Base-by-base conservation (phyloP, 176 grass and related monocot species). In the Bothriochloa decipiens region DNA sequence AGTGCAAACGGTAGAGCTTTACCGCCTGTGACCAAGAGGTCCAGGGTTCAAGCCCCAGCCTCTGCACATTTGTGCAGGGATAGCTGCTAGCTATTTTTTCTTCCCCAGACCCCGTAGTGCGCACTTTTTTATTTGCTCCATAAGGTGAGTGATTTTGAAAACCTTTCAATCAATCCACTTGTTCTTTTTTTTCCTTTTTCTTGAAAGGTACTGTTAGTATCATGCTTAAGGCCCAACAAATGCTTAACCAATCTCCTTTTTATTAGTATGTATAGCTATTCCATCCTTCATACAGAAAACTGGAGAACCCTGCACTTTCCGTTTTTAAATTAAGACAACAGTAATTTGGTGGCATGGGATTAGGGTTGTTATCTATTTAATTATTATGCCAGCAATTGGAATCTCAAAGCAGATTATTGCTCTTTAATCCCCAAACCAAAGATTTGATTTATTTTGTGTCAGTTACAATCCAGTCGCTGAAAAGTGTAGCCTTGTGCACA, bases 111-210 rank as follows among this genome's bases (percentile, higher is more conserved):
- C n/a, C n/a, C n/a, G n/a, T n/a, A n/a, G n/a, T n/a, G n/a, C n/a
- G n/a, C n/a, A n/a, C n/a, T n/a, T n/a, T n/a, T n/a, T n/a, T 94
- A 94, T 85, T 89, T 97, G 73, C 90, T 97, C 36, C 88, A 97
- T 85, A 85, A 87, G 90, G 94, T 97, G 12, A 28, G 71, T 49
- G 25, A 2, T 77, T 75, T 55, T 70, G 25, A 25, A 81, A 23
- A 35, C 15, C 3, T 84, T 14, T 49, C 22, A 80, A 23, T 82
- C 32, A 50, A 68, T 25, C 18, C 7, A 26, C n/a, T 88, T 49
- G 0, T n/a, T 86, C 20, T 32, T 52, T 63, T 61, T 60, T n/a
- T 45, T 40, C 7, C 6, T 3, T 29, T 79, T 65, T 12, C 14
- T 79, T 16, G 8, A 33, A 65, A 29, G 9, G 1, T 29, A 1